Evolutionary conservation across 352 stramenopile species (phyloP).

Genomic region (Phytophthora megakarya): DNA sequence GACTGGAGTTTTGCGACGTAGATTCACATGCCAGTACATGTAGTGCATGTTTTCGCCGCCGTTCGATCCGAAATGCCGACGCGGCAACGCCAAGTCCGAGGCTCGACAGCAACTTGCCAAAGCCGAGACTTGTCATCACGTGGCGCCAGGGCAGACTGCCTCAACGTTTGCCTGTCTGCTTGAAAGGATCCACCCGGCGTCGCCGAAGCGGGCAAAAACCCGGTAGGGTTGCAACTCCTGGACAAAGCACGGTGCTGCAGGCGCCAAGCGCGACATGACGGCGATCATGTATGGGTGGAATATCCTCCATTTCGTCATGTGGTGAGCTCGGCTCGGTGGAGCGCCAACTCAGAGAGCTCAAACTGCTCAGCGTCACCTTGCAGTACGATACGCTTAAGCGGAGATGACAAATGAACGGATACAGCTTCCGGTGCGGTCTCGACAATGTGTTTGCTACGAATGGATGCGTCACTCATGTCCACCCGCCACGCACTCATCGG

Average conservation of each 20-base stretch:
- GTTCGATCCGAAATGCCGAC: not conserved
- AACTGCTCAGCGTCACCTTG: too few relatives aligned
- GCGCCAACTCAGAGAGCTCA: not conserved
- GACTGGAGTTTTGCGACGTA: not conserved
- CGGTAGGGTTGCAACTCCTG: constrained; percentile 28
- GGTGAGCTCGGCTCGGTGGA: not conserved
- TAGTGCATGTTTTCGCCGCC: not conserved
- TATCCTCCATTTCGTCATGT: constrained; percentile 8
- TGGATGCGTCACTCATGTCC: not conserved
- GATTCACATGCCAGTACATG: not conserved
- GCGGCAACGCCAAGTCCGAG: not conserved
- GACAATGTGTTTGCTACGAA: not conserved
- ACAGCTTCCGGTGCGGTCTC: not conserved
- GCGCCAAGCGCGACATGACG: constrained; percentile 23
- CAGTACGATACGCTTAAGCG: too few relatives aligned
- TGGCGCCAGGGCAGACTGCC: not conserved
- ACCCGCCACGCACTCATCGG: constrained; percentile 8
- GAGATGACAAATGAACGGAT: not conserved
- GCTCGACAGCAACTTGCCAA: not conserved
- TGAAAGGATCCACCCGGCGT: constrained; percentile 15
- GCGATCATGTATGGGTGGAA: constrained; percentile 10
- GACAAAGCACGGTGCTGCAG: constrained; percentile 31
- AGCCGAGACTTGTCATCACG: not conserved
- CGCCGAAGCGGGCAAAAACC: constrained; percentile 20
- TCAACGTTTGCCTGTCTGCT: constrained; percentile 18